These are phyloP conservation scores for Sclerotinia nivalis DNA, from an alignment of 2,329 filamentous ascomycete species.

Conservation along the genomic window DNA sequence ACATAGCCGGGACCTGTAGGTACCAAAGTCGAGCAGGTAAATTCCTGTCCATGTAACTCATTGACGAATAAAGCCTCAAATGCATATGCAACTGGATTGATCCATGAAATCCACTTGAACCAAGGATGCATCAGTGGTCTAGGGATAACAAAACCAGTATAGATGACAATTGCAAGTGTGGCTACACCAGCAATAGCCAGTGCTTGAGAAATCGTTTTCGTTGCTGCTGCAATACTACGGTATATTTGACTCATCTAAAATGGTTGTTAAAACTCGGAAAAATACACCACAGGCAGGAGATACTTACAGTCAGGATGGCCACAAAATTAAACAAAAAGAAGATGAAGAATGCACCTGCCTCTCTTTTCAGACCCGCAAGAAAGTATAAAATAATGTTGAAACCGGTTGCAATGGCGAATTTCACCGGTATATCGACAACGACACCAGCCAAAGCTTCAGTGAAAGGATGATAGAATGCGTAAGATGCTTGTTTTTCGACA, in stretches of 20 bases:
- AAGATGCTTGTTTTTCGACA: constrained; percentile 85
- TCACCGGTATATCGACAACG: constrained; percentile 83
- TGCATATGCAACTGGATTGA: constrained; percentile 63
- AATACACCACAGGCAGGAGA: constrained; percentile 50
- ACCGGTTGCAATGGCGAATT: constrained; percentile 67
- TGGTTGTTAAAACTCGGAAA: constrained; percentile 65
- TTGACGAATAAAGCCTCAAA: constrained; percentile 83
- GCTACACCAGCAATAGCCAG: constrained; percentile 62
- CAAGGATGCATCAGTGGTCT: constrained; percentile 64
- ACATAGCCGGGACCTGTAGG: constrained; percentile 44
- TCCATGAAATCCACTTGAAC: constrained; percentile 66
- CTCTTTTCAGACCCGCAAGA: constrained; percentile 68
- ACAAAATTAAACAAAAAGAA: constrained; percentile 53
- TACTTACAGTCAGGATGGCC: constrained; percentile 59
- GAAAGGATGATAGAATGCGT: constrained; percentile 87
- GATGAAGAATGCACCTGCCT: constrained; percentile 80
- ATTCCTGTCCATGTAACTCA: constrained; percentile 79
- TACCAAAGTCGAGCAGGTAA: constrained; percentile 54
- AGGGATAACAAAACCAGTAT: constrained; percentile 46
- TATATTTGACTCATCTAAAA: constrained; percentile 71
- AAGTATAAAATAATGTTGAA: constrained; percentile 88
- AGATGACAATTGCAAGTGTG: constrained; percentile 40
- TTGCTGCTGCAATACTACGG: constrained; percentile 70
- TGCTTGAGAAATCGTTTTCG: constrained; percentile 68
- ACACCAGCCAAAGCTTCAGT: constrained; percentile 86